Evolutionary conservation across 441 rosid genomes (phyloP).

Genomic region (Gossypium davidsonii): DNA sequence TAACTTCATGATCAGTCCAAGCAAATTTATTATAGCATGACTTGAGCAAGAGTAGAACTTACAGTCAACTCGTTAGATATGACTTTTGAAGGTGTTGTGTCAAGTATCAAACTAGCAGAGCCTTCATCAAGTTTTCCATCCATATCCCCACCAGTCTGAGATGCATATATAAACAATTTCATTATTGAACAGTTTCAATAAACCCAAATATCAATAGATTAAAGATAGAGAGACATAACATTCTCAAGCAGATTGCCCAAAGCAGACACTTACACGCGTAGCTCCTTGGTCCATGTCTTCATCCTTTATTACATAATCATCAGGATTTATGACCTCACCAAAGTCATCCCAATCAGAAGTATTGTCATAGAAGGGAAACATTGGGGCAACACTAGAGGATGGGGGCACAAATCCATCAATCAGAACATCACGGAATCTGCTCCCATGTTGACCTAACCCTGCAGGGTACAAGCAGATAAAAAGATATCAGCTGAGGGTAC

Average conservation of each 20-base stretch:
- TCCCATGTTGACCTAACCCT: constrained; percentile 53
- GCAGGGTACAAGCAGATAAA: constrained; percentile 19
- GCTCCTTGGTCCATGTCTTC: constrained; percentile 70
- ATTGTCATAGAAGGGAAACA: constrained; percentile 86
- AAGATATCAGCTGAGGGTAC: not conserved
- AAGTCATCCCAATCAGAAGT: constrained; percentile 89
- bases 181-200: not conserved
- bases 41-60: constrained; percentile 34
- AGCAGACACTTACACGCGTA: constrained; percentile 46
- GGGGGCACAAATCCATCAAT: constrained; percentile 94
- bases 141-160: constrained; percentile 63
- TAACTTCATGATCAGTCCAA: not conserved
- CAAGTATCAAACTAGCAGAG: constrained; percentile 82
- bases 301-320: constrained; percentile 84
- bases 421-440: constrained; percentile 63
- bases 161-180: constrained; percentile 11
- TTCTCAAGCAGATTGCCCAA: constrained; percentile 16
- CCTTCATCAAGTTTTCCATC: constrained; percentile 91
- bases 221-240: not conserved
- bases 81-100: constrained; percentile 93
- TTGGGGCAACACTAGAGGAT: constrained; percentile 75
- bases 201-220: constrained; percentile 10
- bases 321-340: constrained; percentile 95
- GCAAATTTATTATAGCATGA: not conserved
- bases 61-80: constrained; percentile 85